Base-by-base conservation (phyloP, 352 stramenopile genomes). In the Phytophthora colocasiae region DNA sequence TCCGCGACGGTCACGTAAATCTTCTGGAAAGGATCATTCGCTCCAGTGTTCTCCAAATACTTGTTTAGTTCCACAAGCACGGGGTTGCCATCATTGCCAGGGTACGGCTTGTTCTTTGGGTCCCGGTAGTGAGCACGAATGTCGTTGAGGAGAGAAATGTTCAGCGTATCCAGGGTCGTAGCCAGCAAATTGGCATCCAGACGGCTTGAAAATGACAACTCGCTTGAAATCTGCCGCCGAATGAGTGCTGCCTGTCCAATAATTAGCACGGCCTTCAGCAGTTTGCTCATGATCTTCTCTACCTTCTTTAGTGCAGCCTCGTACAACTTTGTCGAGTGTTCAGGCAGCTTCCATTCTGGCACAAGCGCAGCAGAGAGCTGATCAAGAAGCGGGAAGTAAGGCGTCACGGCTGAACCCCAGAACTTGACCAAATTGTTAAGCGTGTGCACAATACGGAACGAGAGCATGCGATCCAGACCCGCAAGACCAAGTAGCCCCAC, bases 361-460 rank as follows among this genome's bases (percentile, higher is more conserved):
- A 86, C 82, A 41, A 97, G 76, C 15, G 79, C 92, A n/a, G 70
- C 87, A 0, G 81, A 81, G 12, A 98, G 60, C 41, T 98, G 89
- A 46, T 98, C 89, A 15, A 98, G 63, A 2, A 98, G 75, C 9
- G 90, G 81, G 50, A 83, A 96, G 67, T 98, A 97, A 34, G 92
- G 93, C 49, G 85, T 90, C 34, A 98, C 91, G 7, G 90, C 87
- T 14, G 88, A 89, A 3, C 77, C 84, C 83, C 93, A 98, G 71
- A 96, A 98, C 70, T 98, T 97, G 43, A 98, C 85, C 63, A 98
- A 89, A 45, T 95, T 96, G 78, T 98, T 97, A 11, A 98, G 82
- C 26, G 92, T 96, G 49, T 98, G 89, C 45, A 98, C 87, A 45
- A 96, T 96, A 34, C 90, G 89, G 74, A 97, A 97, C 22, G 87